Evolutionary conservation across 805 yeast genomes (phyloP).

Genomic region (Lachancea lanzarotensis): DNA sequence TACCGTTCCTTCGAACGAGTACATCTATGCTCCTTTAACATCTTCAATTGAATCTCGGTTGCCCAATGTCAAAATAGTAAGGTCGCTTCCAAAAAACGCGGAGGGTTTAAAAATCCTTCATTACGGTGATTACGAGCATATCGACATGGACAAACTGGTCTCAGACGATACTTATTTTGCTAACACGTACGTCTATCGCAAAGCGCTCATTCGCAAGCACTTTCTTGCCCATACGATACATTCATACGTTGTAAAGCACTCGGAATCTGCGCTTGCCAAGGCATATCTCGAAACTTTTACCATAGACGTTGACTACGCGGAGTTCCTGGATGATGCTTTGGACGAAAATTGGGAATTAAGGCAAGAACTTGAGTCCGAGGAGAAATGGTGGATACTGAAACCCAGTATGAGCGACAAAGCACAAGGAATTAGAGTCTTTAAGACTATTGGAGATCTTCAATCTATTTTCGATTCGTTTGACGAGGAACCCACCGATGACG

Average conservation of each 20-base stretch:
- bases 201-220: conserved; percentile 87
- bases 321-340: conserved; percentile 85
- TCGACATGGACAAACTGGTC: conserved; percentile 59
- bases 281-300: conserved; percentile 73
- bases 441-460: conserved; percentile 72
- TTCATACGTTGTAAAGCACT: conserved; percentile 66
- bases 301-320: conserved; percentile 90
- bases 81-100: neutral
- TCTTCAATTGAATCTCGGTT: conserved; percentile 28
- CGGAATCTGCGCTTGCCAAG: conserved; percentile 48
- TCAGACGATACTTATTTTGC: conserved; percentile 46
- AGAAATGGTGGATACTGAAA: conserved; percentile 77
- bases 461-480: conserved; percentile 80
- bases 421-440: conserved; percentile 85
- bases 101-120: conserved; percentile 48
- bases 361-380: conserved; percentile 53
- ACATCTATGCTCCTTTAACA: conserved; percentile 37
- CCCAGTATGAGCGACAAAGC: conserved; percentile 98
- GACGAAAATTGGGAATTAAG: conserved; percentile 89
- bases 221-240: conserved; percentile 80
- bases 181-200: conserved; percentile 81
- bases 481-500: conserved; percentile 61
- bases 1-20: conserved; percentile 34
- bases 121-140: conserved; percentile 84
- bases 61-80: conserved; percentile 31